Base-by-base conservation (phyloP, 768 basidiomycete genomes). In the Hygrophoropsis aurantiaca region DNA sequence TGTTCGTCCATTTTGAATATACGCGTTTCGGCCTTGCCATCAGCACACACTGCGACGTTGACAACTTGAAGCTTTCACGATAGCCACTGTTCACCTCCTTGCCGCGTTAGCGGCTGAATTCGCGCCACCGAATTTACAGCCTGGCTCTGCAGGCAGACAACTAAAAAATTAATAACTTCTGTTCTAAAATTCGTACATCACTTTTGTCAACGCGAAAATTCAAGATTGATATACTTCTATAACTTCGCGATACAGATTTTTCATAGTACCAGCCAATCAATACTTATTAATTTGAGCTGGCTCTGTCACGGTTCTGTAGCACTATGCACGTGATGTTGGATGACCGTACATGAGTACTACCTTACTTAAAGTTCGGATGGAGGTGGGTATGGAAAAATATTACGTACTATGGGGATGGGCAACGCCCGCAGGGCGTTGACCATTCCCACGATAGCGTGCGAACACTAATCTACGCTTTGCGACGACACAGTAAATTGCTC, bases 261-360 rank as follows among this genome's bases (percentile, higher is more conserved):
- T 38, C 36, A 8, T 38, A 38, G 36, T 8, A 7, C 7, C 16
- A 7, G 36, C 7, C 36, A 16, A 7, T 8, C 8, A 38, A n/a
- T 38, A 38, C 7, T 8, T 38, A 8, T 38, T 38, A n/a, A 38
- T 38, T 38, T 38, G 36, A 8, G 7, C 36, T 38, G 8, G 20
- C 16, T n/a, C 36, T 38, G 36, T 38, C 36, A 38, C 36, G 36
- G 16, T 38, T 38, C 36, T 38, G 36, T 38, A 38, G 16, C 36
- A 21, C 36, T n/a, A 38, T 8, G 16, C 36, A 38, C 36, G 36
- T 38, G 20, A 38, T n/a, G 16, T 38, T 8, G 36, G 36, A 38
- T 38, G 36, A 7, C 36, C 16, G 8, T 16, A n/a, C 36, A 38
- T 38, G 36, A 38, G 36, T 7, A 7, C 36, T 38, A 38, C 36